These are phyloP conservation scores for Physcomitrellopsis africana DNA, from an alignment of 225 moss, liverwort and hornwort species.

Conservation along the genomic window DNA sequence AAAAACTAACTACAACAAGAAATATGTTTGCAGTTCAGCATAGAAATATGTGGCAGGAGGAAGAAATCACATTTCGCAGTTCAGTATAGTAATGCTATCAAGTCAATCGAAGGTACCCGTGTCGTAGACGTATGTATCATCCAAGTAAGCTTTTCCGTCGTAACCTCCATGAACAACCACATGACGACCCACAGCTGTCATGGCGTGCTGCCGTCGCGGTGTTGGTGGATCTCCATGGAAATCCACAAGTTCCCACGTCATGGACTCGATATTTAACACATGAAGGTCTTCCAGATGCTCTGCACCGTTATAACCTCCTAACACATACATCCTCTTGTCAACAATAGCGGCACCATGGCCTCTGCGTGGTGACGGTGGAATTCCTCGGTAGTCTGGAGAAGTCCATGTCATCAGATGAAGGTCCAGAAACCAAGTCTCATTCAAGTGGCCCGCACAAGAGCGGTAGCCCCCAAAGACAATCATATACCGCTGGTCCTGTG, in stretches of 20 bases:
- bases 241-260: slow-evolving; percentile 71
- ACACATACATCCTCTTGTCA: slow-evolving; percentile 70
- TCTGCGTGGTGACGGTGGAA: slow-evolving; percentile 79
- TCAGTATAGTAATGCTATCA: neutral
- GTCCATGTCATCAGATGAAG: slow-evolving; percentile 75
- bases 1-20: no score
- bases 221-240: slow-evolving; percentile 66
- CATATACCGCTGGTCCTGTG: slow-evolving; percentile 61
- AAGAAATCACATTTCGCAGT: neutral
- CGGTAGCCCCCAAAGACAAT: slow-evolving; percentile 93
- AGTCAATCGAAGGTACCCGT: slow-evolving; percentile 44
- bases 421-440: slow-evolving; percentile 88
- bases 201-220: slow-evolving; percentile 82
- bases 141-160: slow-evolving; percentile 71
- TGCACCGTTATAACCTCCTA: slow-evolving; percentile 84
- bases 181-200: slow-evolving; percentile 77
- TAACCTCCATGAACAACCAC: slow-evolving; percentile 87
- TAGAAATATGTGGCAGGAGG: neutral
- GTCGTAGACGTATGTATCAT: slow-evolving; percentile 80
- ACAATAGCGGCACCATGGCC: slow-evolving; percentile 78
- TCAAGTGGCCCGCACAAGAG: slow-evolving; percentile 72
- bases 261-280: slow-evolving; percentile 65
- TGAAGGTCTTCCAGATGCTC: slow-evolving; percentile 81
- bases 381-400: slow-evolving; percentile 74
- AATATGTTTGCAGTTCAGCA: no score